Evolutionary conservation across 2,329 filamentous ascomycete species (phyloP), one percentile per base, ranked within the genome.

Genomic region (Massarina eburnea): DNA sequence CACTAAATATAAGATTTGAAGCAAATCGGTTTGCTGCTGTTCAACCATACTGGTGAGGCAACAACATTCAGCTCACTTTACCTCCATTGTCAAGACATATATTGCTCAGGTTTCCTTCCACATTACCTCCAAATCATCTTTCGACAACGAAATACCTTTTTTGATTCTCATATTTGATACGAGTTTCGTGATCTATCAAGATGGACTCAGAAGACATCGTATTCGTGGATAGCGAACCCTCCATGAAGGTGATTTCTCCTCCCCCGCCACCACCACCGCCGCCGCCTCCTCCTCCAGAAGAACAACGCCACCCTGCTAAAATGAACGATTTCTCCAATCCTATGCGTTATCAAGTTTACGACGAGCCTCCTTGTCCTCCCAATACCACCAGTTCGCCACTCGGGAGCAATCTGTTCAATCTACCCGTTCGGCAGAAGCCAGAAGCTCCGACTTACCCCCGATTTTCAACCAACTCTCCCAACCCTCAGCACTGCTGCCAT

Each of bases 131-230:
- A n/a, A n/a, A n/a, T n/a, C n/a, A n/a, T n/a, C n/a, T n/a, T n/a
- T n/a, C n/a, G n/a, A n/a, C n/a, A n/a, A n/a, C n/a, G n/a, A 8
- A 19, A 35, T 14, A 18, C 9, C 19, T 18, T 35, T 18, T 17
- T 21, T 21, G n/a, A n/a, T n/a, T n/a, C n/a, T n/a, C n/a, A n/a
- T n/a, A n/a, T n/a, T n/a, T n/a, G n/a, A n/a, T n/a, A n/a, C n/a
- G n/a, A n/a, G n/a, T n/a, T n/a, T n/a, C n/a, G n/a, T n/a, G n/a
- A 21, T 4, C 37, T 30, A 9, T 18, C 22, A 18, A 22, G 4
- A 53, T 51, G 50, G 47, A 45, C 26, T 24, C 26, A 2, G 54
- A 52, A 3, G 54, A 57, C 14, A 30, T 57, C 12, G 54, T 57
- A 3, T 42, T 54, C 6, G 30, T 57, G 1, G 54, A 52, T 17